Evolutionary conservation across 805 yeast genomes (phyloP), one percentile per base, ranked within the genome.

Genomic region (Groenewaldozyma tartarivorans): DNA sequence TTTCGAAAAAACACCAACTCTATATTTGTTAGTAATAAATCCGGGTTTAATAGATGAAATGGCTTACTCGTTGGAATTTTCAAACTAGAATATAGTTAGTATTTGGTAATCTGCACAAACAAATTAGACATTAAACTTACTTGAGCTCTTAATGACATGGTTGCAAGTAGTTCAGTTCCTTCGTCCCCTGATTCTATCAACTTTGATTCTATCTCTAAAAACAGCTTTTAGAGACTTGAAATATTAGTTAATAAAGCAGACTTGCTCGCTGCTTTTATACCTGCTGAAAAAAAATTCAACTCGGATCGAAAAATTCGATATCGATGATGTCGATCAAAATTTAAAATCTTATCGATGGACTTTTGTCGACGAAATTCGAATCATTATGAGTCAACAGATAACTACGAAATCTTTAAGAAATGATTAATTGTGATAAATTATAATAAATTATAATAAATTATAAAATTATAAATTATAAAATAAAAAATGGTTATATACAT

Each of bases 1-100:
- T 62, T 86, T 92, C 66, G 96, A 72, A 57, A 88, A 88, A 42
- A 88, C 96, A 60, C 96, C 96, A 51, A 88, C 86, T 63, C 60
- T 57, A 36, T 20, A 15, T 31, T n/a, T 32, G 38, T 44, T 41
- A 36, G 21, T 20, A 20, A 2, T 11, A 42, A 15, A 18, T 29
- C 11, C 4, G 5, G 5, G 6, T 13, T n/a, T 6, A 19, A 13
- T 18, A 24, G 36, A 17, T 6, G n/a, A 17, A 9, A 20, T 2
- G 13, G 45, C 62, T 20, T 54, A 57, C 62, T 83, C 92, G 60
- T 82, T 83, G 33, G 88, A 80, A 63, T 82, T 82, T 65, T 83
- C 92, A 66, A 83, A 83, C 64, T 66, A 41, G 21, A 36, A 5
- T 20, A 22, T n/a, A n/a, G 46, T 44, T 42, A 48, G 45, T 20